Conservation (phyloP, 2,329 filamentous ascomycete genomes). For the Aulographum hederae region DNA sequence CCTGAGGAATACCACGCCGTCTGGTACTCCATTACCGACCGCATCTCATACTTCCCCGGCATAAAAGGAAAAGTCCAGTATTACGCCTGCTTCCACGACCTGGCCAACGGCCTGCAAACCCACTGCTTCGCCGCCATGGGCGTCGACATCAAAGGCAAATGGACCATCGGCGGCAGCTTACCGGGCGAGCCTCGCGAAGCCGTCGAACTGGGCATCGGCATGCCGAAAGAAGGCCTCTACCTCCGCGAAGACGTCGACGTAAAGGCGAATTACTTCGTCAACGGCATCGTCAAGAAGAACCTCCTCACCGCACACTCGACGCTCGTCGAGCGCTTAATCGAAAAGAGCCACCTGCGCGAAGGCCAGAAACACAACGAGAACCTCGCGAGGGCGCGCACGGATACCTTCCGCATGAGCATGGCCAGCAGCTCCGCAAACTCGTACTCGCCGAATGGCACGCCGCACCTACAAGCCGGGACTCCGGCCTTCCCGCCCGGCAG, state of each 20-base stretch:
- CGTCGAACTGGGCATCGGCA: constrained; percentile 46
- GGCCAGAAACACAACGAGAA: neutral
- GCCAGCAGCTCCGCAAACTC: neutral
- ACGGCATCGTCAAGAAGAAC: constrained; percentile 64
- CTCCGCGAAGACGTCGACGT: constrained; percentile 75
- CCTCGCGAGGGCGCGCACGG: too few relatives aligned
- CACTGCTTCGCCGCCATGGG: constrained; percentile 72
- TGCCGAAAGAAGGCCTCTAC: constrained; percentile 53
- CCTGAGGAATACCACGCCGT: constrained; percentile 52
- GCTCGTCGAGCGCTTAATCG: constrained; percentile 35
- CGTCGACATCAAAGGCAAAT: constrained; percentile 60
- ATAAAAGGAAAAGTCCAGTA: constrained; percentile 54
- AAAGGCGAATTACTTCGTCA: constrained; percentile 60
- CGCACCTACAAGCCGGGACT: neutral
- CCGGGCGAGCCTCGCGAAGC: constrained; percentile 50
- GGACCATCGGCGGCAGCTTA: constrained; percentile 54
- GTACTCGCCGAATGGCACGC: neutral
- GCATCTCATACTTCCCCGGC: constrained; percentile 51
- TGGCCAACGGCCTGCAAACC: constrained; percentile 56
- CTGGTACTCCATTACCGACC: constrained; percentile 46
- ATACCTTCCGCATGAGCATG: neutral
- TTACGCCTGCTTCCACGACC: constrained; percentile 63
- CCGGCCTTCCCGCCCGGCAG: neutral
- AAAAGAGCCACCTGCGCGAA: neutral
- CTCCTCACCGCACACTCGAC: constrained; percentile 56